Evolutionary conservation across 306 rosid species (phyloP).

Genomic region (Casuarina equisetifolia): DNA sequence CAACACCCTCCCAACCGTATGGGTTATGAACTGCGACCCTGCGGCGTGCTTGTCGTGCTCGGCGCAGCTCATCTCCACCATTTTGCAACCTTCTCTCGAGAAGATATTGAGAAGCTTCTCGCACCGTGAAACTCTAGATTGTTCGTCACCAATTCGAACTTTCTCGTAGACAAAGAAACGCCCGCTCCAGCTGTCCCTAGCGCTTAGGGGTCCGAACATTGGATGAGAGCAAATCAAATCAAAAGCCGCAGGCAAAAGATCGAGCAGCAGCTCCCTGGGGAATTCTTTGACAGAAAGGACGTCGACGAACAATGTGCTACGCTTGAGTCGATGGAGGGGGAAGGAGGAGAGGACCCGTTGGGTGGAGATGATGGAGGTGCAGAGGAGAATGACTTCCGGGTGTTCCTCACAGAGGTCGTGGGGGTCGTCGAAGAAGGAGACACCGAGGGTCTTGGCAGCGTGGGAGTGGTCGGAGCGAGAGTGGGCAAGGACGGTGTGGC

Average conservation of each 20-base stretch:
- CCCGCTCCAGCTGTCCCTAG: slow-evolving; percentile 46
- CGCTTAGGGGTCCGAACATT: slow-evolving; percentile 89
- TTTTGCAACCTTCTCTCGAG: slow-evolving; percentile 65
- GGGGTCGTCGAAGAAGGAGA: slow-evolving; percentile 51
- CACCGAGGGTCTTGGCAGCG: slow-evolving; percentile 48
- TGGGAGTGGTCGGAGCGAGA: slow-evolving; percentile 63
- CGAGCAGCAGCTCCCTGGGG: slow-evolving; percentile 48
- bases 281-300: slow-evolving; percentile 86
- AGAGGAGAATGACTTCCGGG: slow-evolving; percentile 71
- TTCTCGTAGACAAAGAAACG: slow-evolving; percentile 56
- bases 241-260: slow-evolving; percentile 48
- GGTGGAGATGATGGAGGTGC: slow-evolving; percentile 67
- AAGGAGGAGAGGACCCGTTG: slow-evolving; percentile 52
- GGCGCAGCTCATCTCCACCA: slow-evolving; percentile 76
- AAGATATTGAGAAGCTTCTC: slow-evolving; percentile 58
- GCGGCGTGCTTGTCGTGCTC: slow-evolving; percentile 74
- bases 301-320: slow-evolving; percentile 70
- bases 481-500: slow-evolving; percentile 70
- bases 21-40: slow-evolving; percentile 73
- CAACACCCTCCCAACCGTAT: slow-evolving; percentile 81
- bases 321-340: slow-evolving; percentile 64
- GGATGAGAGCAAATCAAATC: slow-evolving; percentile 77
- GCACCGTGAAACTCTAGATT: slow-evolving; percentile 41
- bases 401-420: slow-evolving; percentile 84
- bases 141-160: slow-evolving; percentile 62